These are phyloP conservation scores for Phytopythium boreale DNA, from an alignment of 352 stramenopile genomes.

Conservation along the genomic window DNA sequence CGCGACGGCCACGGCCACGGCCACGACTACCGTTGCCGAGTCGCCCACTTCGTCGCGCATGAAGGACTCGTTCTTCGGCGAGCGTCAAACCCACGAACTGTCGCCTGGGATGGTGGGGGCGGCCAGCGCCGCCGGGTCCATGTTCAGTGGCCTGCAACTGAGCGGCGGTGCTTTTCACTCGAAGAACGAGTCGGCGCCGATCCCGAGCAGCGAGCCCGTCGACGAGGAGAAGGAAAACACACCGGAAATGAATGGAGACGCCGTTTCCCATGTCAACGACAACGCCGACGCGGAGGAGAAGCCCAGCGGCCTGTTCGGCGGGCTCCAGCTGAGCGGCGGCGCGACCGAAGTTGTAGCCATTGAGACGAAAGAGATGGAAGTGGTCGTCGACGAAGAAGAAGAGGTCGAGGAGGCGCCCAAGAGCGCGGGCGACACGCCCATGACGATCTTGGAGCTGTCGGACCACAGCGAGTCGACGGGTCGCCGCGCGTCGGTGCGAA, in stretches of 20 bases:
- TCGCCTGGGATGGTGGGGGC: slow-evolving; percentile 12
- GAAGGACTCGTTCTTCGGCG: slow-evolving; percentile 55
- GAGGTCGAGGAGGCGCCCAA: slow-evolving; percentile 7
- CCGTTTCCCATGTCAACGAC: neutral
- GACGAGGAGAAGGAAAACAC: slow-evolving; percentile 4
- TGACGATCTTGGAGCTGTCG: slow-evolving; percentile 54
- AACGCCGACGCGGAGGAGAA: neutral
- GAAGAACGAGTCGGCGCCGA: slow-evolving; percentile 1
- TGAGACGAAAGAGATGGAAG: neutral
- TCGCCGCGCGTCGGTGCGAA: neutral
- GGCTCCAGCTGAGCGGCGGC: slow-evolving; percentile 5
- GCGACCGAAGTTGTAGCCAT: neutral
- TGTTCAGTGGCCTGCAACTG: slow-evolving; percentile 48
- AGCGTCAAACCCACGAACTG: slow-evolving; percentile 10
- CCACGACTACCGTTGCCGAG: slow-evolving; percentile 7
- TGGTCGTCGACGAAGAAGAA: neutral
- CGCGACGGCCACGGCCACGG: neutral
- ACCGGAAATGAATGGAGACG: neutral
- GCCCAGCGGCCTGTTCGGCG: slow-evolving; percentile 3
- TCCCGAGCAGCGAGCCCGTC: neutral
- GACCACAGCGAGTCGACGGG: slow-evolving; percentile 21
- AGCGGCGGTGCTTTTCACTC: slow-evolving; percentile 15
- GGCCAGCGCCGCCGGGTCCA: slow-evolving; percentile 19
- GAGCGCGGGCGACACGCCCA: slow-evolving; percentile 26
- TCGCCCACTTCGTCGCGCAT: slow-evolving; percentile 40